Conservation (phyloP, 116 monocot species). For the Papilionanthe hybrid region DNA sequence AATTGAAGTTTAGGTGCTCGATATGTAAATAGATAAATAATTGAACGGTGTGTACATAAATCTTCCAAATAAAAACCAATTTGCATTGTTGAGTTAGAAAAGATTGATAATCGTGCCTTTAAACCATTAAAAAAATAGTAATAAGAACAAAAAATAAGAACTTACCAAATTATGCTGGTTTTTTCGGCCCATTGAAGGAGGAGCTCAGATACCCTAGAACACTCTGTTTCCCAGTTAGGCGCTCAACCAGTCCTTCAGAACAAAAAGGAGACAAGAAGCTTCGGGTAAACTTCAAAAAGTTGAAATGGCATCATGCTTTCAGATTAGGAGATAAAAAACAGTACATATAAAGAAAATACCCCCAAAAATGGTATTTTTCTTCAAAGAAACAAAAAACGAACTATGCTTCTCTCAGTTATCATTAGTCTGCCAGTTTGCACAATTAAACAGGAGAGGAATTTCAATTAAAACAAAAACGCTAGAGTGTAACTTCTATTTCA, state of each 20-base stretch:
- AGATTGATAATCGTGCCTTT: too few species aligned
- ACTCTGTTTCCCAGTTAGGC: constrained; percentile 43
- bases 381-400: neutral
- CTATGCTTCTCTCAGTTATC: neutral
- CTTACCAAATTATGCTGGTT: too few species aligned
- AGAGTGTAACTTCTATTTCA: neutral
- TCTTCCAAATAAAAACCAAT: too few species aligned
- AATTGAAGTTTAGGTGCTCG: too few species aligned
- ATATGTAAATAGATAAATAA: too few species aligned
- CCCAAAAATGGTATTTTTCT: neutral
- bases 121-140: too few species aligned
- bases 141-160: too few species aligned
- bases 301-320: neutral
- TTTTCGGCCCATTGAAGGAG: constrained; percentile 1
- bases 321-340: too few species aligned
- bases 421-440: neutral
- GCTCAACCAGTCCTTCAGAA: constrained; percentile 47
- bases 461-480: neutral
- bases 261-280: neutral
- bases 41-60: too few species aligned
- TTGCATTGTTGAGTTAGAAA: too few species aligned
- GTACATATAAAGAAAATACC: too few species aligned
- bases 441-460: neutral
- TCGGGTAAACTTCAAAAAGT: neutral
- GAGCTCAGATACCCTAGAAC: constrained; percentile 21